These are phyloP conservation scores for Trichosporon ovoides DNA, from an alignment of 1,284 basidiomycete species.

Conservation along the genomic window DNA sequence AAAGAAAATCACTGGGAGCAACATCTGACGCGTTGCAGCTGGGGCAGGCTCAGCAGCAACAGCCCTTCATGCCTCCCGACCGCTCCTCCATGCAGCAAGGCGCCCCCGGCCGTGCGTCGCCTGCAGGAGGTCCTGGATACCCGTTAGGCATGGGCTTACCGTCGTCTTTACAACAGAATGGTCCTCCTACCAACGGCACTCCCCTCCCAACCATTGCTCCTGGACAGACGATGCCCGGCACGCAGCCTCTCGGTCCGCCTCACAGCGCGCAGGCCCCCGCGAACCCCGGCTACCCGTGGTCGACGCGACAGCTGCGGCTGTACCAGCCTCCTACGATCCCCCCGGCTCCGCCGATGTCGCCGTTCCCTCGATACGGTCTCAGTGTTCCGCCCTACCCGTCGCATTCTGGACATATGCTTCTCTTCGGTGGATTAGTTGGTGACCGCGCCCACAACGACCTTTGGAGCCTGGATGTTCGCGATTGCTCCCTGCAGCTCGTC, in stretches of 20 bases:
- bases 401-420: slow-evolving; percentile 79
- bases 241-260: slow-evolving; percentile 2
- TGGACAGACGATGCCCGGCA: slow-evolving; percentile 1
- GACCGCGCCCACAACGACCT: slow-evolving; percentile 91
- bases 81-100: slow-evolving; percentile 4
- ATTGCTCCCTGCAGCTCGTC: slow-evolving; percentile 69
- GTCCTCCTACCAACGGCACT: not conserved
- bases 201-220: slow-evolving; percentile 2
- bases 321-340: slow-evolving; percentile 25
- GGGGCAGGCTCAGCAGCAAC: not conserved
- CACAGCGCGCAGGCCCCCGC: not conserved
- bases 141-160: slow-evolving; percentile 16
- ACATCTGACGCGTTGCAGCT: not conserved
- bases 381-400: slow-evolving; percentile 83
- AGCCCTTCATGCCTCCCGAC: not conserved
- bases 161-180: slow-evolving; percentile 9
- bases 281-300: slow-evolving; percentile 27
- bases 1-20: not conserved
- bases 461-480: slow-evolving; percentile 78
- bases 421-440: slow-evolving; percentile 93
- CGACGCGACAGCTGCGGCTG: slow-evolving; percentile 20
- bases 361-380: slow-evolving; percentile 96
- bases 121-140: slow-evolving; percentile 7
- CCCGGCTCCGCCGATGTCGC: slow-evolving; percentile 46
- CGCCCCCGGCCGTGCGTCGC: slow-evolving; percentile 14